phyloP scores from a whole-genome alignment of 305 asterid species.

The Fraxinus dipetala region DNA sequence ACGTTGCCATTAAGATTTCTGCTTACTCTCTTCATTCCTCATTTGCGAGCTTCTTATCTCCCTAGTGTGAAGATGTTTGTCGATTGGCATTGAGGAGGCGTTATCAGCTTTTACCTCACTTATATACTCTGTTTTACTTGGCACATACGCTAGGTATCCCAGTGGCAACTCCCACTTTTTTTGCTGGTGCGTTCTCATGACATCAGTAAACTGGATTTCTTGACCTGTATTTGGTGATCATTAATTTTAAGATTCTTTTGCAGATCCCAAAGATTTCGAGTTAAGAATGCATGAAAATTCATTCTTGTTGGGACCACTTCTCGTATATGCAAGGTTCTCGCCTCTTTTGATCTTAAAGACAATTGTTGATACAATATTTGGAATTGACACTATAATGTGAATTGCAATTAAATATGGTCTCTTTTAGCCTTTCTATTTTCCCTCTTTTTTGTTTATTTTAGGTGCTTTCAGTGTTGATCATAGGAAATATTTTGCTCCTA shows the following conservation, averaged over 20 bases:
- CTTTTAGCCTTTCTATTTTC: background rate
- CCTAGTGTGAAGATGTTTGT: slow-evolving; percentile 93
- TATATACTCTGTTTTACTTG: slow-evolving; percentile 80
- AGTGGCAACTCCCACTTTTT: slow-evolving; percentile 80
- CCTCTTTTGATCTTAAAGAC: slow-evolving; percentile 11
- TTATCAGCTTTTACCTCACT: slow-evolving; percentile 81
- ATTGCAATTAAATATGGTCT: background rate
- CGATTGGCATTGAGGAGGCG: slow-evolving; percentile 89
- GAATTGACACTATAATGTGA: background rate
- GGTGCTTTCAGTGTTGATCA: background rate
- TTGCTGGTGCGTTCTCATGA: slow-evolving; percentile 54
- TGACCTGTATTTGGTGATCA: slow-evolving; percentile 3
- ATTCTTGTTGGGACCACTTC: slow-evolving; percentile 90
- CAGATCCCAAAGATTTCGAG: slow-evolving; percentile 78
- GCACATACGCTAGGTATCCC: slow-evolving; percentile 83
- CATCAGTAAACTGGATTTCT: slow-evolving; percentile 10
- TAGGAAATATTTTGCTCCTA: background rate
- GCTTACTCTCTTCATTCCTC: background rate
- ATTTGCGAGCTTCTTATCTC: background rate
- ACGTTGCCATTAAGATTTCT: background rate
- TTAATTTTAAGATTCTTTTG: slow-evolving; percentile 28
- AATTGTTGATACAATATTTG: background rate
- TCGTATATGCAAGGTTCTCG: slow-evolving; percentile 73
- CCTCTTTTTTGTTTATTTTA: background rate
- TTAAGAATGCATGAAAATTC: slow-evolving; percentile 74